Percentiles rank a stretch among this genome's conserved stretches.
Evolutionary conservation across 495 filamentous ascomycete species (phyloP).

Genomic region (Astrothelium subdiscretum): DNA sequence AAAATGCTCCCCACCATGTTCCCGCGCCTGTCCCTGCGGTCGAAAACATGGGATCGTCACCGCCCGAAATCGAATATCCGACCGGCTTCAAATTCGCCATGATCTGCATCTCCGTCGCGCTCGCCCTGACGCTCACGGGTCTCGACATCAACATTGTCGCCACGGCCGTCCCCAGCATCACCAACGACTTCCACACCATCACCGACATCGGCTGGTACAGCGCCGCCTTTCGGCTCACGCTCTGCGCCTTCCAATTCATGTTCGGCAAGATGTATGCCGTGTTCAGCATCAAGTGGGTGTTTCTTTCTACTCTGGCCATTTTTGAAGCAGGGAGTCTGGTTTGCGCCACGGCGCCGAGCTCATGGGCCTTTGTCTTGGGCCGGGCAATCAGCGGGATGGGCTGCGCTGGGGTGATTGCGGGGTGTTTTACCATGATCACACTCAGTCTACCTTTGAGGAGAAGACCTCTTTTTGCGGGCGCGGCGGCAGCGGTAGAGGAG

Average conservation of each 20-base stretch:
- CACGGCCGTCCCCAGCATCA: slow-evolving; percentile 11
- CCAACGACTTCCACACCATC: slow-evolving; percentile 14
- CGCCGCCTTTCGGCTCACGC: slow-evolving; percentile 9
- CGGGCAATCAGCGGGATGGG: slow-evolving; percentile 5
- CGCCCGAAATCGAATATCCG: neutral
- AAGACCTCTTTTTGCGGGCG: neutral
- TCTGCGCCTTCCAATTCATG: slow-evolving; percentile 15
- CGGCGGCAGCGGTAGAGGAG: neutral
- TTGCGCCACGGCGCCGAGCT: slow-evolving; percentile 6
- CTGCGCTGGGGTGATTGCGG: slow-evolving; percentile 1
- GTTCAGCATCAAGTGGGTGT: slow-evolving; percentile 11
- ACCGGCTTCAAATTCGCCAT: neutral
- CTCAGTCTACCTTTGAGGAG: slow-evolving; percentile 1
- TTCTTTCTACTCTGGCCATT: neutral
- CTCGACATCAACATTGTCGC: slow-evolving; percentile 10
- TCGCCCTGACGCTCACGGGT: slow-evolving; percentile 6
- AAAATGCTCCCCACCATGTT: no score
- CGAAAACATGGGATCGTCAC: neutral
- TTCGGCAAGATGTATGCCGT: slow-evolving; percentile 18
- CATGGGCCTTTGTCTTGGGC: slow-evolving; percentile 5
- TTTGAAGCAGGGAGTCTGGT: slow-evolving; percentile 8
- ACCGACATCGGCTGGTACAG: slow-evolving; percentile 10
- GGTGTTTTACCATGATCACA: slow-evolving; percentile 5
- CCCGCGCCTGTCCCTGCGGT: no score
- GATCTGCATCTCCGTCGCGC: neutral